Evolutionary conservation across 1,139 yeast genomes (phyloP).

Genomic region (Blastobotrys buckinghamii): DNA sequence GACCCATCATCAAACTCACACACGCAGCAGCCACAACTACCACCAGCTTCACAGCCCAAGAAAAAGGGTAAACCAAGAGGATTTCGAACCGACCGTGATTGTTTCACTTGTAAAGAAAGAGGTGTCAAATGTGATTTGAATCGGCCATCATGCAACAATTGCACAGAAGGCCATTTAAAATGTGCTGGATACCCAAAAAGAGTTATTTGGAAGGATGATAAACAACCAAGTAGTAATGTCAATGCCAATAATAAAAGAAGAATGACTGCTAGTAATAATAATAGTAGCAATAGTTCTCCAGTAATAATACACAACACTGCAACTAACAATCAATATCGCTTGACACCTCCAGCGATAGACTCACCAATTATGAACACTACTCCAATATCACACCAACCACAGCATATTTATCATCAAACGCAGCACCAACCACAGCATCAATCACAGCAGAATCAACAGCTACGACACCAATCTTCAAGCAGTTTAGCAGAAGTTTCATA

Average conservation of each 20-base stretch:
- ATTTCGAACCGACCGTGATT: slow-evolving; percentile 22
- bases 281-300: no score
- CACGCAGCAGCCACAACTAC: background rate
- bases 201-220: slow-evolving; percentile 17
- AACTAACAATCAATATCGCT: no score
- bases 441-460: no score
- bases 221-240: background rate
- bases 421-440: no score
- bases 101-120: slow-evolving; percentile 22
- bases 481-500: no score
- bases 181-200: slow-evolving; percentile 24
- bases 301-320: no score
- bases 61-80: slow-evolving; percentile 24
- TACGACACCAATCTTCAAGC: no score
- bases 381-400: background rate
- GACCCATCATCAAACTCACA: no score
- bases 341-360: no score
- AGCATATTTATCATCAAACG: no score
- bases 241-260: background rate
- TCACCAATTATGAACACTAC: background rate
- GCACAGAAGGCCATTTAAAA: slow-evolving; percentile 17
- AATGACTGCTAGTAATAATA: background rate
- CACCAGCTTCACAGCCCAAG: background rate
- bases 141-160: slow-evolving; percentile 22
- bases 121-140: slow-evolving; percentile 24